These are phyloP conservation scores for Phytopythium aichiense DNA, from an alignment of 352 stramenopile species.

Conservation along the genomic window DNA sequence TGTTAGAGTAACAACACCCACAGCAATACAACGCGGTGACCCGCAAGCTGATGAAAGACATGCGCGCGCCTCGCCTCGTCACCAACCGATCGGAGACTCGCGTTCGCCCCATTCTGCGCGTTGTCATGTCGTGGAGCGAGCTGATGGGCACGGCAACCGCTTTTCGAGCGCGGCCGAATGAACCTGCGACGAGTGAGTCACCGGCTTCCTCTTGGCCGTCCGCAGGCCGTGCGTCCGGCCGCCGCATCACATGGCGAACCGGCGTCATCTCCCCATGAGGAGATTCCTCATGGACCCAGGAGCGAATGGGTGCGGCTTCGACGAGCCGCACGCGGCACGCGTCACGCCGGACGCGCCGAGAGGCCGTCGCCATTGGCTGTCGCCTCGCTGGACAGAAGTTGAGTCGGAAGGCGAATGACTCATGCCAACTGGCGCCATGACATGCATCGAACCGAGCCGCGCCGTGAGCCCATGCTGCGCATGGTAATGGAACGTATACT, in stretches of 20 bases:
- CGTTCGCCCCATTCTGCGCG: neutral
- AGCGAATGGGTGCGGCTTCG: neutral
- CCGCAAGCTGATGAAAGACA: neutral
- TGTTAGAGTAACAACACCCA: neutral
- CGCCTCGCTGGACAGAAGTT: neutral
- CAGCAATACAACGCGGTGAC: neutral
- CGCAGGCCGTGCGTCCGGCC: too few species aligned
- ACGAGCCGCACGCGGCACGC: neutral
- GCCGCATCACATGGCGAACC: too few species aligned
- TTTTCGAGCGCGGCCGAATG: neutral
- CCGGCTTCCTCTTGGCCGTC: neutral
- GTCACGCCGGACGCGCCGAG: neutral
- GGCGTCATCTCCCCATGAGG: too few species aligned
- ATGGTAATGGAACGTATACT: too few species aligned
- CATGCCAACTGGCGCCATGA: neutral
- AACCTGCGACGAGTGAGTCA: neutral
- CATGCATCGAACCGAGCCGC: neutral
- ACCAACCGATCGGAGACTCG: neutral
- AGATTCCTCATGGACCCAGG: too few species aligned
- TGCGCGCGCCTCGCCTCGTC: neutral
- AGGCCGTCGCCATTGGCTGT: neutral
- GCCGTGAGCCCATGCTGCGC: too few species aligned
- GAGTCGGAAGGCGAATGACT: neutral
- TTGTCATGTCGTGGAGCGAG: neutral
- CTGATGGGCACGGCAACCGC: neutral